Evolutionary conservation across 768 basidiomycete genomes (phyloP), one percentile per base, ranked within the genome.

Genomic region (Russula sp.): DNA sequence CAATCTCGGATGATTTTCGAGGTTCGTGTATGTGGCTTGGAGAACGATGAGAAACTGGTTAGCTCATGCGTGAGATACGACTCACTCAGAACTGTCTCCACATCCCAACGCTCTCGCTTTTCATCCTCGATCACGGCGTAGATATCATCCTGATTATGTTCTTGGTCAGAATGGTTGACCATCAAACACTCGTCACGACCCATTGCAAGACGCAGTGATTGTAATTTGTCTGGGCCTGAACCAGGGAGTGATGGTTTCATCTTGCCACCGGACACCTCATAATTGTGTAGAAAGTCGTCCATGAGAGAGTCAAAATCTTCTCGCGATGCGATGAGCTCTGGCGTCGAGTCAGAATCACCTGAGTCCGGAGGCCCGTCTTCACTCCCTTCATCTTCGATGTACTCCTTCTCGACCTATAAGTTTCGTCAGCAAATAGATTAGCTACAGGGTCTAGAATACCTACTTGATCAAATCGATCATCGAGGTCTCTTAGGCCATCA

Each of bases 391-490:
- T 82, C 75, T 38, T 79, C 75, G 32, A 83, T 82, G 69, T 98
- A 98, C 68, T 93, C 79, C 70, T 85, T 87, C 53, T 87, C 81
- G 66, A 96, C 86, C 79, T 96, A 77, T 42, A 81, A 85, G 56
- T 48, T 47, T 43, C 14, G 61, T 29, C 49, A 49, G 41, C 38
- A 25, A 13, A 32, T 59, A 50, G 16, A 53, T 52, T 9, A 45
- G 22, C 18, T 29, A 13, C 9, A 42, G 60, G 43, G 29, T 34
- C 20, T 55, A 32, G 38, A 45, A 39, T 18, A 69, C 80, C 64
- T 66, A 93, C 97, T 80, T 93, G 85, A 68, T 98, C 95, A 70
- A 98, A 99, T 11, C 86, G 82, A 70, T 98, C 93, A 70, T 99
- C 97, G 46, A 99, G 77, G 2, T 86, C 88, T 55, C 90, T 84